Base-by-base conservation (phyloP, 805 yeast species). In the Starmera quercuum region DNA sequence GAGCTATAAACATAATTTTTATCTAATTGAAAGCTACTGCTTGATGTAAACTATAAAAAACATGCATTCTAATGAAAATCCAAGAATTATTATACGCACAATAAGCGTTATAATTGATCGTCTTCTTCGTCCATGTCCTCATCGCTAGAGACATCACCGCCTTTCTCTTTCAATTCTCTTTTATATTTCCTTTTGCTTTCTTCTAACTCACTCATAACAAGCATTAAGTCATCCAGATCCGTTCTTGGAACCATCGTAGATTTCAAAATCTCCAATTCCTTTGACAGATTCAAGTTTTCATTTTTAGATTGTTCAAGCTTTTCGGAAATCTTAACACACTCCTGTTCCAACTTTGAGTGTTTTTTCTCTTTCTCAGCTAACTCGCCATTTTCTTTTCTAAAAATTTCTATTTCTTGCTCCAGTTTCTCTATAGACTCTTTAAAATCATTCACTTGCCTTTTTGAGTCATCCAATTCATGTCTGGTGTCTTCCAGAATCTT, bases 151-250 rank as follows among this genome's bases (percentile, higher is more conserved):
- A 78, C 66, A 2, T 70, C 78, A 33, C 68, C 75, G 1, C 84
- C 85, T 5, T 76, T 47, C 0, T 52, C 60, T 36, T 62, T 64
- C 25, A 81, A 63, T 37, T 61, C 66, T 6, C 55, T 47, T 48
- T 78, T 79, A 52, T 83, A 78, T 40, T 64, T 64, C 20, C 66
- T 61, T 37, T 75, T 75, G 42, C 71, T 73, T 32, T 80, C 86
- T 38, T 86, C 95, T 45, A 85, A 60, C 30, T 84, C 95, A 14
- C 82, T 73, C 54, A 87, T 75, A 14, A 87, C 60, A 17, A 85
- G 57, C 76, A 86, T 71, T 46, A 86, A 55, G 41, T 84, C 95
- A 46, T 86, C 95, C 9, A 77, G 49, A 18, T 78, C 84, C 3
- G 70, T 49, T 40, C 64, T 66, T 3, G 75, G 68, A 12, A 70